Conservation (phyloP, 2,329 filamentous ascomycete species). For the Huntiella bhutanensis region DNA sequence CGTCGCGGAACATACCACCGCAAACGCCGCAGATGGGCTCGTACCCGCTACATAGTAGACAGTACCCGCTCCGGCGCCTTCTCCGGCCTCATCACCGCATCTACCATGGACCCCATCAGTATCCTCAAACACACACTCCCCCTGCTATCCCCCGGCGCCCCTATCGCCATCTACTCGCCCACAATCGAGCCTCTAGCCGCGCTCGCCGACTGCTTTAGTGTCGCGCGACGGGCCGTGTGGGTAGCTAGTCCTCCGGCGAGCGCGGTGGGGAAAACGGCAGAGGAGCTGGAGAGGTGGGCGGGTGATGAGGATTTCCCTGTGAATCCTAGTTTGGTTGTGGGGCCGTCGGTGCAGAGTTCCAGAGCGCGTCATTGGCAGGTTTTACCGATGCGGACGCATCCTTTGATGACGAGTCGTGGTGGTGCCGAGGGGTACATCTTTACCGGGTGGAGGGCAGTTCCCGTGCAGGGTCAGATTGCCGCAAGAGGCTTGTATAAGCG, state of each 20-base stretch:
- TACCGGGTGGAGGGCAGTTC: slow-evolving; percentile 62
- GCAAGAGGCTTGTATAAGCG: slow-evolving; percentile 65
- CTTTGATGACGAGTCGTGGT: slow-evolving; percentile 74
- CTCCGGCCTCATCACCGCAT: slow-evolving; percentile 66
- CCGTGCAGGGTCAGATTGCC: slow-evolving; percentile 59
- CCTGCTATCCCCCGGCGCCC: slow-evolving; percentile 62
- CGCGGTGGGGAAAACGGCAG: slow-evolving; percentile 23
- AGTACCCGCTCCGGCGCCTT: slow-evolving; percentile 58
- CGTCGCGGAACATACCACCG: slow-evolving; percentile 74
- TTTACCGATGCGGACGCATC: slow-evolving; percentile 77
- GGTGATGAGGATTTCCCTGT: slow-evolving; percentile 63
- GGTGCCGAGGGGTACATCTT: slow-evolving; percentile 85
- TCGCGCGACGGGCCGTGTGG: slow-evolving; percentile 61
- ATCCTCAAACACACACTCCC: slow-evolving; percentile 61
- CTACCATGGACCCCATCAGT: slow-evolving; percentile 59
- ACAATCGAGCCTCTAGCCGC: slow-evolving; percentile 60
- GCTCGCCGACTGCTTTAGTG: slow-evolving; percentile 69
- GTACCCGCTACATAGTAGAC: slow-evolving; percentile 53
- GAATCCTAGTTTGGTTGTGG: slow-evolving; percentile 70
- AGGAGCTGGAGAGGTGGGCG: slow-evolving; percentile 35
- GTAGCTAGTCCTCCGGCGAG: slow-evolving; percentile 32
- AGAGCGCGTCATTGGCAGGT: slow-evolving; percentile 75
- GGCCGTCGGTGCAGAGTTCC: slow-evolving; percentile 62
- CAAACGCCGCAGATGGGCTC: slow-evolving; percentile 69
- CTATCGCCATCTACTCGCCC: slow-evolving; percentile 70